Evolutionary conservation across 805 yeast species (phyloP).

Genomic region (Cyberlindnera mycetangii): DNA sequence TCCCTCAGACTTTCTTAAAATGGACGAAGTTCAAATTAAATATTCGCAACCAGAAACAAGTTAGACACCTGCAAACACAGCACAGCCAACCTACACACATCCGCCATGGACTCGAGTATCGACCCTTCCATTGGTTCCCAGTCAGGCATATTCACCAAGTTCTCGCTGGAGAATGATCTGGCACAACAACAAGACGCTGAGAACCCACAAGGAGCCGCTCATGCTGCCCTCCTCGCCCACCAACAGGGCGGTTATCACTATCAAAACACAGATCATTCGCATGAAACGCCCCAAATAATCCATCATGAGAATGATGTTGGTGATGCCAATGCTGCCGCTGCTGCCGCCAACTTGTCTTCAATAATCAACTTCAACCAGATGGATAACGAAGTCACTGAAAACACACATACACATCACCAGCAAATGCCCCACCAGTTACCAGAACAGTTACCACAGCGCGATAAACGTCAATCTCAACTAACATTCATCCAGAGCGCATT

Average conservation of each 20-base stretch:
- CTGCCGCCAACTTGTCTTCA: conserved; percentile 26
- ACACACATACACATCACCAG: background rate
- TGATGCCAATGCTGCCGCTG: conserved; percentile 21
- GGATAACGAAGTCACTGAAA: conserved; percentile 8
- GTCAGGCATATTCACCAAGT: conserved; percentile 22
- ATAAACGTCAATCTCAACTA: conserved; percentile 10
- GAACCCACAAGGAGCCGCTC: conserved; percentile 10
- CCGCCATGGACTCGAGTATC: conserved; percentile 22
- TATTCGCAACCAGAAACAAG: conserved; percentile 3
- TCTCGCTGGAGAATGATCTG: conserved; percentile 16
- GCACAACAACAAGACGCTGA: conserved; percentile 7
- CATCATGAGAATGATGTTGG: conserved; percentile 4
- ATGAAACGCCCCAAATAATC: background rate
- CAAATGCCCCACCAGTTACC: background rate
- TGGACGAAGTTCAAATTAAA: conserved; percentile 7
- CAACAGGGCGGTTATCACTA: conserved; percentile 5
- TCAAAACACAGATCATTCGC: background rate
- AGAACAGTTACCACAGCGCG: background rate
- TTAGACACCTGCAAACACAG: background rate
- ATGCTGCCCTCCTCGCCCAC: conserved; percentile 15
- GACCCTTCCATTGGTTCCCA: conserved; percentile 26
- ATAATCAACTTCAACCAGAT: conserved; percentile 24
- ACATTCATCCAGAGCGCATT: conserved; percentile 17
- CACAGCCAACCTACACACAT: background rate
- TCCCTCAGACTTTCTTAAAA: conserved; percentile 1